Conservation (phyloP, 1,139 yeast species). For the Yamadazyma dendronema region DNA sequence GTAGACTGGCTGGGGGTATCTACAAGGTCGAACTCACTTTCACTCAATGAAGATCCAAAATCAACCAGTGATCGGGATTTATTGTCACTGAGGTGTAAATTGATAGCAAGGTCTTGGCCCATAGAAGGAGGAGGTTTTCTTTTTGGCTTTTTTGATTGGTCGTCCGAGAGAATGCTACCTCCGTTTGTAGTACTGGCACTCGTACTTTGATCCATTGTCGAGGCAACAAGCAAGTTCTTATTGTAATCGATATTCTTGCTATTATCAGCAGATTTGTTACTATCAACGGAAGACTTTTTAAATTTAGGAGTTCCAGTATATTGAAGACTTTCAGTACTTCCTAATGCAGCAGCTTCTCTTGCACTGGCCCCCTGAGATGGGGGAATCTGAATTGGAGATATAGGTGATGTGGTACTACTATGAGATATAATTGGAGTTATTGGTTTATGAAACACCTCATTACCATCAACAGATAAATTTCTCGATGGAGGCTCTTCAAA, state of each 20-base stretch:
- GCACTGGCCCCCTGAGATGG: conserved; percentile 20
- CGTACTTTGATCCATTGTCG: too few species aligned
- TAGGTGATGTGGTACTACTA: conserved; percentile 12
- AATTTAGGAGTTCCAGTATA: conserved; percentile 2
- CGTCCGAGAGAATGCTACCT: too few species aligned
- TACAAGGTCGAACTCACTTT: conserved; percentile 12
- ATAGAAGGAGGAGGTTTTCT: conserved; percentile 37
- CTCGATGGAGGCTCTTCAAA: not conserved
- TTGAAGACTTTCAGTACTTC: conserved; percentile 18
- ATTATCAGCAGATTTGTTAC: too few species aligned
- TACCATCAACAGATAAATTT: conserved; percentile 4
- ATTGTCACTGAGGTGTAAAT: conserved; percentile 2
- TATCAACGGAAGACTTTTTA: conserved; percentile 12
- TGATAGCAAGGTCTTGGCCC: not conserved
- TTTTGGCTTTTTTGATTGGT: conserved; percentile 13
- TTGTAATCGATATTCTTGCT: too few species aligned
- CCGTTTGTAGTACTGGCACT: too few species aligned
- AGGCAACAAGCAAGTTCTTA: too few species aligned
- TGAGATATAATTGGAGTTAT: conserved; percentile 12
- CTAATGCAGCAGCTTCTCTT: conserved; percentile 15
- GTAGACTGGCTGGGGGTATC: conserved; percentile 7
- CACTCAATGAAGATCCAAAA: conserved; percentile 13
- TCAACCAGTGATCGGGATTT: conserved; percentile 19
- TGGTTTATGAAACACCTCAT: conserved; percentile 9
- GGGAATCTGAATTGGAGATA: conserved; percentile 18